Evolutionary conservation across 2,329 filamentous ascomycete species (phyloP), one percentile per base, ranked within the genome.

Genomic region (Escovopsis sp.): DNA sequence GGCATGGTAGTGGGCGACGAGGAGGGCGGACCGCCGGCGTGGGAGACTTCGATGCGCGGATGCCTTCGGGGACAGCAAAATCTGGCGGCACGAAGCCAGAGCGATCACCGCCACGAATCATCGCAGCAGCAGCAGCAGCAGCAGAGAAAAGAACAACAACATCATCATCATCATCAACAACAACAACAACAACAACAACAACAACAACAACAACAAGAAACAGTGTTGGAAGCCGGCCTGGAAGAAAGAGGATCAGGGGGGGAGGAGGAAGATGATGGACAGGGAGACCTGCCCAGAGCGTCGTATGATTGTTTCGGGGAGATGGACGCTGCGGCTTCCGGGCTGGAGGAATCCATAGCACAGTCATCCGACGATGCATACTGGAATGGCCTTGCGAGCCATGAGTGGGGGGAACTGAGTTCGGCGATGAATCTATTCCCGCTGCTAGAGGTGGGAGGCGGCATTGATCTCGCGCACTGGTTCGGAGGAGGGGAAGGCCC

Each of bases 351-450:
- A 11, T 56, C 57, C 2, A 44, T 68, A 41, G 49, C 64, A 25
- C 55, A 57, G n/a, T 65, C 62, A 7, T 62, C 66, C 0, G 65
- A 68, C 41, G 57, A 59, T 4, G 60, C 58, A 2, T 57, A 62
- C 8, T 60, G 66, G 53, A 57, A 56, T 39, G 58, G 54, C 2
- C 56, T 57, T 5, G 51, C 62, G 14, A 61, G 62, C 0, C 53
- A 52, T 10, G 66, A 66, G 27, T 30, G 27, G 5, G 57, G 54
- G 4, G 68, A 71, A 40, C 59, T 65, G 47, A 63, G 43, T 52
- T 70, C 51, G 51, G 66, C 45, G 47, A 42, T 73, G 16, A 73
- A 73, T 40, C 42, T 73, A 12, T 74, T 74, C 48, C 65, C 70
- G 1, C 45, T 73, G 37, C 51, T 73, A 31, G 70, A 73, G 32